Evolutionary conservation across 306 rosid genomes (phyloP).

Genomic region (Macrotyloma uniflorum): DNA sequence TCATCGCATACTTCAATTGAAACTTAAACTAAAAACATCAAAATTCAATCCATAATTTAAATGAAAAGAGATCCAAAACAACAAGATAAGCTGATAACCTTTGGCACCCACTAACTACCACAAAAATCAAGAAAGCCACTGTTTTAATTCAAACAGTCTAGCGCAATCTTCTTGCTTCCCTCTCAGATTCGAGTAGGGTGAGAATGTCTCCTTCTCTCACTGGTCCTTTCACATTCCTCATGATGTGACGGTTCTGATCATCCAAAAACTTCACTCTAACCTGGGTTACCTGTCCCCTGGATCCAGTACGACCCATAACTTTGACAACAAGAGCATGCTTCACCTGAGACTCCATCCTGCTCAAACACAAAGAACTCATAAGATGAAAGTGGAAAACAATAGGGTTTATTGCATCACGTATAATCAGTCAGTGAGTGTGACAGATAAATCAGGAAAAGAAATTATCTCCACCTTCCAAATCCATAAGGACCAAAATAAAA

Average conservation of each 20-base stretch:
- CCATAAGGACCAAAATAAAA: neutral
- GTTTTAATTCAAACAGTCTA: neutral
- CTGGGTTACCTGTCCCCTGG: constrained; percentile 11
- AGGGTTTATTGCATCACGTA: neutral
- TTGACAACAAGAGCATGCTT: neutral
- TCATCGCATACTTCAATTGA: neutral
- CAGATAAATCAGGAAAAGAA: neutral
- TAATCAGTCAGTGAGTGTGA: neutral
- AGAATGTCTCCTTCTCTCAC: constrained; percentile 10
- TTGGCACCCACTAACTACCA: neutral
- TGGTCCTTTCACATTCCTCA: constrained; percentile 7
- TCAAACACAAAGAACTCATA: neutral
- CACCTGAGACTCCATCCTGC: constrained; percentile 16
- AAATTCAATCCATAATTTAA: neutral
- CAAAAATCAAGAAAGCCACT: neutral
- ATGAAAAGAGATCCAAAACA: neutral
- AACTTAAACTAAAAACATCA: neutral
- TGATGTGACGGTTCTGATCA: constrained; percentile 2
- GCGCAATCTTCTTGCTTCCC: constrained; percentile 18
- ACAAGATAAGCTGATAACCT: neutral
- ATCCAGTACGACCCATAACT: constrained; percentile 11
- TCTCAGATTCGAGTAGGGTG: constrained; percentile 8
- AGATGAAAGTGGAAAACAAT: neutral
- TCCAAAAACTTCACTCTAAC: constrained; percentile 17
- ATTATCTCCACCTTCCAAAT: neutral